Percentiles rank a stretch among this genome's conserved stretches.
Evolutionary conservation across 495 filamentous ascomycete genomes (phyloP).

Genomic region (Lasiosphaeria ovina): DNA sequence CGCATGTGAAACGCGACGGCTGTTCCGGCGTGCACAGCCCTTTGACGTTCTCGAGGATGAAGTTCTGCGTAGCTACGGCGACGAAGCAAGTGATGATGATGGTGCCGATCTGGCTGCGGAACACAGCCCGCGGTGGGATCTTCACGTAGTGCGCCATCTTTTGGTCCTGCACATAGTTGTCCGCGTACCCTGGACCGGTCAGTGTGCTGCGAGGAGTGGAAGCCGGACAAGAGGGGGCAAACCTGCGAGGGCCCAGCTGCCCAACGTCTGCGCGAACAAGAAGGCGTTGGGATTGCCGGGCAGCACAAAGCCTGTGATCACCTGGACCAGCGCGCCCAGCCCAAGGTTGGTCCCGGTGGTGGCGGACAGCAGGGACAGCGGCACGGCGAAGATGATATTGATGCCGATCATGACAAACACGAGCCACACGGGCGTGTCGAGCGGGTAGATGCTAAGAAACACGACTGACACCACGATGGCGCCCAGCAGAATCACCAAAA

Average conservation of each 20-base stretch:
- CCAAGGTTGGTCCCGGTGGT: conserved; percentile 38
- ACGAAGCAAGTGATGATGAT: conserved; percentile 36
- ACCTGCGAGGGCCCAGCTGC: conserved; percentile 30
- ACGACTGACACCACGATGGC: conserved; percentile 53
- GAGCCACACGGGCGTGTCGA: conserved; percentile 35
- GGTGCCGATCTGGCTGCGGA: conserved; percentile 31
- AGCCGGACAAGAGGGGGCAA: too few species aligned
- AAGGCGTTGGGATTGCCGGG: conserved; percentile 37
- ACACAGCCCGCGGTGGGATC: conserved; percentile 33
- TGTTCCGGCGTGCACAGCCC: conserved; percentile 29
- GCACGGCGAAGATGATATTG: conserved; percentile 39
- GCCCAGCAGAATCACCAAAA: conserved; percentile 41
- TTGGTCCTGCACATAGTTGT: conserved; percentile 41
- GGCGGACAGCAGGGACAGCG: conserved; percentile 35
- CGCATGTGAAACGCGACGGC: conserved; percentile 33
- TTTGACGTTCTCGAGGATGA: conserved; percentile 31
- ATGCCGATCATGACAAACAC: conserved; percentile 38
- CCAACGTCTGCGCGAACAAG: conserved; percentile 34
- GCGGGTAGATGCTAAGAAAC: conserved; percentile 47
- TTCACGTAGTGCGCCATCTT: conserved; percentile 39
- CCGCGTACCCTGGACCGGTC: conserved; percentile 20
- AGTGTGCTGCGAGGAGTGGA: too few species aligned
- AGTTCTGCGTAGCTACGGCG: conserved; percentile 31
- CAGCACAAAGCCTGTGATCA: conserved; percentile 34
- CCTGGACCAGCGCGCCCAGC: conserved; percentile 32